These are phyloP conservation scores for Fonsecaea monophora DNA, from an alignment of 2,329 filamentous ascomycete species.

Conservation along the genomic window DNA sequence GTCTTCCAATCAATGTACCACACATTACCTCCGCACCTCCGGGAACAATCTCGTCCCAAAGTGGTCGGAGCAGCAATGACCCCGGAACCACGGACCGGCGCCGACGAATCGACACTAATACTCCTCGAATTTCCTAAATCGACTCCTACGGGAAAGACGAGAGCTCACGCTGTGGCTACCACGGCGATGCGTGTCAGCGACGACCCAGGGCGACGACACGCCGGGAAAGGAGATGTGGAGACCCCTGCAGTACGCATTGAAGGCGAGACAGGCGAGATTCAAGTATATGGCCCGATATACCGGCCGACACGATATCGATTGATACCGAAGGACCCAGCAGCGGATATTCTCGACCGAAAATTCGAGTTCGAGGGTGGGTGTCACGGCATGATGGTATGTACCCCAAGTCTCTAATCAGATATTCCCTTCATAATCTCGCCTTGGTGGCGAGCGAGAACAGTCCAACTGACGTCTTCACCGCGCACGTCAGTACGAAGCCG, in stretches of 20 bases:
- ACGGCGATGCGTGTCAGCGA: conserved; percentile 42
- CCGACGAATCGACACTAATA: conserved; percentile 44
- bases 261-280: conserved; percentile 42
- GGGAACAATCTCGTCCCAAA: conserved; percentile 50
- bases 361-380: conserved; percentile 35
- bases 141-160: conserved; percentile 53
- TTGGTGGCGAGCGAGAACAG: not conserved
- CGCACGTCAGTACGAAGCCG: conserved; percentile 33
- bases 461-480: not conserved
- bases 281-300: conserved; percentile 42
- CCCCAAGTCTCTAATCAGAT: not conserved
- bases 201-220: conserved; percentile 33
- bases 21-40: conserved; percentile 59
- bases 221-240: conserved; percentile 35
- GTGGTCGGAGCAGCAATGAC: conserved; percentile 61
- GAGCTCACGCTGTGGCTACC: conserved; percentile 58
- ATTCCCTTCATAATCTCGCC: not conserved
- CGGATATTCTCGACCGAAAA: conserved; percentile 38
- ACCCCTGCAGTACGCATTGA: conserved; percentile 41
- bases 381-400: conserved; percentile 38
- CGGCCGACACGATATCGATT: conserved; percentile 67
- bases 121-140: conserved; percentile 39
- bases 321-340: conserved; percentile 69
- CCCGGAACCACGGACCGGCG: conserved; percentile 38
- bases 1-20: conserved; percentile 68